A percentile compares a stretch with the other conserved stretches of the same genome.
These are phyloP conservation scores for Talaromyces marneffei DNA, from an alignment of 2,329 filamentous ascomycete genomes.

Conservation along the genomic window DNA sequence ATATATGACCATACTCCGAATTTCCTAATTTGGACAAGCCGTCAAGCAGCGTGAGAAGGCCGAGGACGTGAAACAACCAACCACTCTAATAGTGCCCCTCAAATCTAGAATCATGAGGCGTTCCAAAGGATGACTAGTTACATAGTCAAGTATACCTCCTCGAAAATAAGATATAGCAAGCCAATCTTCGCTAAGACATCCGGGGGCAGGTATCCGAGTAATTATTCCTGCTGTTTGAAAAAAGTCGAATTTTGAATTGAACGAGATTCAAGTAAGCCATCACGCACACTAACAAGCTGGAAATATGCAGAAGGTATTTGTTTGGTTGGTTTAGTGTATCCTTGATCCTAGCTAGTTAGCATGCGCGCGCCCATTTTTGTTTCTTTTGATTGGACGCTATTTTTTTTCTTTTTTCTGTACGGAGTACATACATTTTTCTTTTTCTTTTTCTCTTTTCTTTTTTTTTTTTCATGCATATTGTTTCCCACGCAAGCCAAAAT, in stretches of 20 bases:
- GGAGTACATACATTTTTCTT: too few relatives aligned
- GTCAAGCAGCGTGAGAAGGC: background rate
- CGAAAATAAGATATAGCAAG: background rate
- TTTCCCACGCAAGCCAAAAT: background rate
- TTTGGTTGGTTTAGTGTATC: background rate
- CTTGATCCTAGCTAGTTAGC: background rate
- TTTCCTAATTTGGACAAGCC: background rate
- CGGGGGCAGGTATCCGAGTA: background rate
- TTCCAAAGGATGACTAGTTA: background rate
- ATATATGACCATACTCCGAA: background rate
- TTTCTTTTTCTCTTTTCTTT: background rate
- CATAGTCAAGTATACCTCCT: background rate
- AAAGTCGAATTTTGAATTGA: background rate
- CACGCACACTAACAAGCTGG: background rate
- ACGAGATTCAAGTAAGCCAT: background rate
- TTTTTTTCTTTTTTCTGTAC: background rate
- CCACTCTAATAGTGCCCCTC: background rate
- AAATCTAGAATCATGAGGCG: background rate
- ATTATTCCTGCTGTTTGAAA: background rate
- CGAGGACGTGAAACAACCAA: background rate
- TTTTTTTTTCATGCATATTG: background rate
- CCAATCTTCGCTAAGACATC: background rate
- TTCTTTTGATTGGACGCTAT: background rate
- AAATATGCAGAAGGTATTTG: background rate
- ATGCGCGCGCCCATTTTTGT: background rate